These are phyloP conservation scores for Colletotrichum falcatum DNA, from an alignment of 2,329 filamentous ascomycete genomes.

Conservation along the genomic window DNA sequence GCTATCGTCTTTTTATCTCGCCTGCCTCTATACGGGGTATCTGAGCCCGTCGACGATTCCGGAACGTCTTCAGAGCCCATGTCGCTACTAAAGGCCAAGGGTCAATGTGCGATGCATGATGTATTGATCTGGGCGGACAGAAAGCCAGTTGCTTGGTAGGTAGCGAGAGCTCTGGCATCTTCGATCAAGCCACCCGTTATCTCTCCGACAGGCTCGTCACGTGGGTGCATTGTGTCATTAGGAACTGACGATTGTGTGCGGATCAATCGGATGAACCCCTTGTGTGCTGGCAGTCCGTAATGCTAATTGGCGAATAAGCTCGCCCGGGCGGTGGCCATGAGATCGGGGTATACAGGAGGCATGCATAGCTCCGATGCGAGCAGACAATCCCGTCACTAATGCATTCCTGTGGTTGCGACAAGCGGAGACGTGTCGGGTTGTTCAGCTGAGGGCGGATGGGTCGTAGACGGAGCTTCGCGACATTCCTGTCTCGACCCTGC, in stretches of 20 bases:
- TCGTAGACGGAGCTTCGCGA: not conserved
- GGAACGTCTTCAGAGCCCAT: not conserved
- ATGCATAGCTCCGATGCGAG: not conserved
- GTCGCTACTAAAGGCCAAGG: slow-evolving; percentile 3
- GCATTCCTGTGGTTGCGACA: slow-evolving; percentile 1
- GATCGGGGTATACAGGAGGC: not conserved
- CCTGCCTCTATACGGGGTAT: not conserved
- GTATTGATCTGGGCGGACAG: not conserved
- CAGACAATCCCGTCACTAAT: not conserved
- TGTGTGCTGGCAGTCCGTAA: not conserved
- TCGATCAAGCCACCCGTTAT: slow-evolving; percentile 1
- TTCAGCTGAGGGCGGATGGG: not conserved
- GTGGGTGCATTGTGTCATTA: slow-evolving; percentile 9
- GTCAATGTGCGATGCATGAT: slow-evolving; percentile 13
- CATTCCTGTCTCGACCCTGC: not conserved
- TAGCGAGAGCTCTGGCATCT: slow-evolving; percentile 12
- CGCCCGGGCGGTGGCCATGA: not conserved
- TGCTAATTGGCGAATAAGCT: slow-evolving; percentile 6
- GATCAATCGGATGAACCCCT: slow-evolving; percentile 21
- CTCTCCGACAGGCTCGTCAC: slow-evolving; percentile 21
- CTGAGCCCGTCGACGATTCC: slow-evolving; percentile 1
- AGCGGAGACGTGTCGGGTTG: not conserved
- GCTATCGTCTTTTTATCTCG: not conserved
- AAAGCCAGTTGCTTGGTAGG: too few relatives aligned
- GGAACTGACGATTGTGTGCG: slow-evolving; percentile 5